Base-by-base conservation (phyloP, 192 early-diverging fungal species). In the Tieghemiomyces parasiticus region DNA sequence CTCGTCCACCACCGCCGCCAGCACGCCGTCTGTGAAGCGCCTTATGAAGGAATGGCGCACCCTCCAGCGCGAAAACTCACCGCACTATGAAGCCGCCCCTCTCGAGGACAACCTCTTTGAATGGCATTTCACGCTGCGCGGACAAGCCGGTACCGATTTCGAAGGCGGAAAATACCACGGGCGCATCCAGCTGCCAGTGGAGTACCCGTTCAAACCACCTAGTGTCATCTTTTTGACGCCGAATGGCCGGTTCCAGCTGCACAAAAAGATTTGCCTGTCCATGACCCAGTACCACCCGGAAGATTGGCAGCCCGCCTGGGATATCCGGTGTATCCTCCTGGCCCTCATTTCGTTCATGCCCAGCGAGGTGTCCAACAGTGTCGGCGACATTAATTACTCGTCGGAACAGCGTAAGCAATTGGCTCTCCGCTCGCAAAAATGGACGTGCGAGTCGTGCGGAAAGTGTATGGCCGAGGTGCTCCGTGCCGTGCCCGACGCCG, bases 221-320 rank as follows among this genome's bases (percentile, higher is more conserved):
- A 77, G 81, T 35, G 71, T 91, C 31, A 81, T 85, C 63, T 81
- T 91, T 64, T 61, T 87, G 47, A 91, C 89, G 71, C 85, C 82
- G 0, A 88, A 82, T 60, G 87, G 92, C 13, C 80, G 95, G 16
- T 98, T 98, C 68, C 86, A 94, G 65, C 67, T 91, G 26, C 81
- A 88, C 64, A 94, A 88, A 60, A 92, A 98, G 64, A 93, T 98
- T 2, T 98, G 95, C 60, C 76, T 96, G 49, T 89, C 85, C 56
- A 92, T 95, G 60, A 93, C 90, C 45, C 89, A 83, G 35, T 89
- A 88, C 71, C 93, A 98, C 69, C 91, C 92, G 22, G 90, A 98
- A 67, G 85, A 78, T 58, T 96, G 95, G 93, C 82, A 91, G 61
- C 95, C 95, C 4, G 90, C 92, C 13, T 98, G 95, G 95, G 93